Evolutionary conservation across 2,329 filamentous ascomycete genomes (phyloP).

Genomic region (Berkeleyomyces rouxiae): DNA sequence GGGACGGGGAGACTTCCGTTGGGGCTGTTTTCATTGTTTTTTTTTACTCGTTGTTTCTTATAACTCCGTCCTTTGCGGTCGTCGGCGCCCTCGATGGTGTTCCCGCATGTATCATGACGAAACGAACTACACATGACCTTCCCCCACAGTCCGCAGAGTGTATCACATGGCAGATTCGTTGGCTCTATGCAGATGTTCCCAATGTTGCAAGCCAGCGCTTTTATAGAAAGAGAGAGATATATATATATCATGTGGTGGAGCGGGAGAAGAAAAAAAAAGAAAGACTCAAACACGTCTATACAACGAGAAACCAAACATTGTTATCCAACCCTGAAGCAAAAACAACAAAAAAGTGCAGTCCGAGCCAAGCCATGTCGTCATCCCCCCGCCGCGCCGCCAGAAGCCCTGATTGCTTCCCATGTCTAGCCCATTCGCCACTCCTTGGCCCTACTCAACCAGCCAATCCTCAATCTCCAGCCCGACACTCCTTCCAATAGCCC

Average conservation of each 20-base stretch:
- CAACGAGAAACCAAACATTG: not conserved
- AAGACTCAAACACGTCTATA: not conserved
- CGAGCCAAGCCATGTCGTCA: not conserved
- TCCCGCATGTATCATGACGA: not conserved
- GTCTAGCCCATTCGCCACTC: not conserved
- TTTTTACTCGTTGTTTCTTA: slow-evolving; percentile 2
- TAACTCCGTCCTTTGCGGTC: not conserved
- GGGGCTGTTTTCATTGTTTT: not conserved
- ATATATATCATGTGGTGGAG: not conserved
- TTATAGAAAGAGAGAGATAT: not conserved
- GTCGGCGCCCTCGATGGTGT: not conserved
- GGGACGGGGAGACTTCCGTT: not conserved
- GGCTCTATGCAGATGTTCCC: not conserved
- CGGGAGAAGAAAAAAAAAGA: not conserved
- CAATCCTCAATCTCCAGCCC: slow-evolving; percentile 68
- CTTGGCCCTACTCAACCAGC: slow-evolving; percentile 39
- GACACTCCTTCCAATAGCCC: slow-evolving; percentile 52
- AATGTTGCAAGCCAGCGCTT: not conserved
- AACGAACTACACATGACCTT: not conserved
- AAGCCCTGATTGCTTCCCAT: slow-evolving; percentile 10
- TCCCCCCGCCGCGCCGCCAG: not conserved
- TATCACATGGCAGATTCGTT: not conserved
- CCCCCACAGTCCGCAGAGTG: not conserved
- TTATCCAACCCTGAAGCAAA: not conserved
- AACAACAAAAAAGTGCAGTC: not conserved